Evolutionary conservation across 169 alveolate species (phyloP), one percentile per base, ranked within the genome.

Genomic region (Cryptosporidium baileyi): DNA sequence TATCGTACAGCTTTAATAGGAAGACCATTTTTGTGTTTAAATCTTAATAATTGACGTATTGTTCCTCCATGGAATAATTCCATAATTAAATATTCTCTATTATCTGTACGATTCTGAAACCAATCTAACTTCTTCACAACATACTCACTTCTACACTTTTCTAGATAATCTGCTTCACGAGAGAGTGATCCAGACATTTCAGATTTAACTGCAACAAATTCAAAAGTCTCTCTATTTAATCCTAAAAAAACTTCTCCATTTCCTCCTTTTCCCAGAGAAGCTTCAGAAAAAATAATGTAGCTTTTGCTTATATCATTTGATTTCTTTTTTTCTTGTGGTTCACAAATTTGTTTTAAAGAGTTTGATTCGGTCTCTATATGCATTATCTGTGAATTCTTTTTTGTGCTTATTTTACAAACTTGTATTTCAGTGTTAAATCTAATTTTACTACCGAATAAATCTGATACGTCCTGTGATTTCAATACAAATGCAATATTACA

Each of bases 61-160:
- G 85, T 74, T 54, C 85, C 85, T 24, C 85, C 85, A 74, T 74
- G 85, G 24, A 74, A 57, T 74, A 74, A 34, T 26, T 74, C 85
- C 85, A 74, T 74, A 22, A 74, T 57, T 24, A 74, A 41, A 41
- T 74, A 74, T 11, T 74, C 85, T 57, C 67, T 74, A 54, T 74
- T 74, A 15, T 74, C 85, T 8, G 67, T 74, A 32, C 67, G 32
- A 54, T 74, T 74, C 38, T 74, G 85, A 15, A 74, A 74, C 85
- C 85, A 74, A 40, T 54, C 85, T 24, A 74, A 57, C 34, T 74
- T 74, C 34, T 34, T 74, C 13, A 74, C 85, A 32, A 74, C 47
- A 74, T 38, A 74, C 15, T 74, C 67, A 57, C 85, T 57, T 57
- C 36, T 74, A 28, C 85, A 74, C 28, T 57, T 74, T 2, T 74